These are phyloP conservation scores for Dryas octopetala DNA, from an alignment of 306 rosid genomes.

Conservation along the genomic window DNA sequence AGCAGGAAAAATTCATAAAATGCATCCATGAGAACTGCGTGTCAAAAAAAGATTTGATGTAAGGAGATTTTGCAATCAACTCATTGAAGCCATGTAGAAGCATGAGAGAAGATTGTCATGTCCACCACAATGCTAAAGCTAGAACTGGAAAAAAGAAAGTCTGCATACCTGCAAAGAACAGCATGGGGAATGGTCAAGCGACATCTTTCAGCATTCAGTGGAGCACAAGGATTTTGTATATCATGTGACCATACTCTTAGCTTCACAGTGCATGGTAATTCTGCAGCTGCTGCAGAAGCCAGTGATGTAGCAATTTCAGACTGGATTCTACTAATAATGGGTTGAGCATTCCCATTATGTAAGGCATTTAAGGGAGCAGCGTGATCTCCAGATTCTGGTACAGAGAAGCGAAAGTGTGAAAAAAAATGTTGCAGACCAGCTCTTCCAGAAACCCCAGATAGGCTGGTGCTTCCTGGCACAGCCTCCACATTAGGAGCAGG, in stretches of 20 bases:
- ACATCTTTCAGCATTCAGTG: conserved; percentile 61
- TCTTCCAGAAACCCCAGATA: conserved; percentile 62
- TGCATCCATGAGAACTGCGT: background rate
- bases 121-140: conserved; percentile 4
- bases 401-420: conserved; percentile 47
- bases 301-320: conserved; percentile 77
- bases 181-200: conserved; percentile 79
- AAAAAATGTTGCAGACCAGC: conserved; percentile 54
- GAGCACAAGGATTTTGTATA: conserved; percentile 65
- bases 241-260: conserved; percentile 86
- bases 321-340: conserved; percentile 60
- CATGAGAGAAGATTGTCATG: conserved; percentile 12
- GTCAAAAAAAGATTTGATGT: background rate
- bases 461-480: conserved; percentile 41
- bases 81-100: conserved; percentile 15
- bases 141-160: background rate
- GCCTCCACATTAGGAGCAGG: conserved; percentile 38
- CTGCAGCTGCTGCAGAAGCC: conserved; percentile 81
- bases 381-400: conserved; percentile 49
- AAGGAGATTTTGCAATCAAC: conserved; percentile 17
- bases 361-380: conserved; percentile 32
- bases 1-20: conserved; percentile 22
- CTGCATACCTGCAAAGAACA: conserved; percentile 83
- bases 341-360: conserved; percentile 57
- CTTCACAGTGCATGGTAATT: conserved; percentile 96